Percentiles rank a stretch among this genome's conserved stretches.
These are phyloP conservation scores for Fagus sylvatica DNA, from an alignment of 306 rosid genomes.

Conservation along the genomic window DNA sequence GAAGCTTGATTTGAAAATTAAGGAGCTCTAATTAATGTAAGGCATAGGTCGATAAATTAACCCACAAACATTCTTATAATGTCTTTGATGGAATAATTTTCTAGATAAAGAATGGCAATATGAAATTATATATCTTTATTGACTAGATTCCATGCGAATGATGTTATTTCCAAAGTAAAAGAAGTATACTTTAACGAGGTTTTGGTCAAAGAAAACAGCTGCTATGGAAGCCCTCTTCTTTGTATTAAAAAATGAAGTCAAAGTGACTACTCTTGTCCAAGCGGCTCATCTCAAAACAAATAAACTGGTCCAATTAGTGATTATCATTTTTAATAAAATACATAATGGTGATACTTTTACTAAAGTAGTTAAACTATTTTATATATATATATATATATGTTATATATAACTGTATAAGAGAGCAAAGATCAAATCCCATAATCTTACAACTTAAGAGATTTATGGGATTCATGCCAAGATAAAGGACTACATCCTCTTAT, in stretches of 20 bases:
- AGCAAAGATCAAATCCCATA: not conserved
- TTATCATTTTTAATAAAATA: no score
- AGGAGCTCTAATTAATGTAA: no score
- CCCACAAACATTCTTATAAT: not conserved
- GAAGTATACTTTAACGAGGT: not conserved
- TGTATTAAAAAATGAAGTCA: not conserved
- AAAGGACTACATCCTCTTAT: not conserved
- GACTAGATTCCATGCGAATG: not conserved
- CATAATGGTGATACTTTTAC: not conserved
- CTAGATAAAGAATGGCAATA: not conserved
- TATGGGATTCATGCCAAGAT: not conserved
- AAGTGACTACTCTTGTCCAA: not conserved
- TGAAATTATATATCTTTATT: not conserved
- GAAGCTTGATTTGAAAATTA: no score
- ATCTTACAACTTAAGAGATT: not conserved
- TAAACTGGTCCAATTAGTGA: not conserved
- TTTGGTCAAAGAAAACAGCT: conserved; percentile 7
- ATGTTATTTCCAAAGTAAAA: not conserved
- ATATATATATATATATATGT: no score
- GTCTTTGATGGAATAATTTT: not conserved
- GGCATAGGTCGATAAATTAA: no score
- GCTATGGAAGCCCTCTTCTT: not conserved
- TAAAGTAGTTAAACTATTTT: not conserved
- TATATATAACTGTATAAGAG: not conserved
- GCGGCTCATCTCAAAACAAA: not conserved